Evolutionary conservation across 2,329 filamentous ascomycete genomes (phyloP), one percentile per base, ranked within the genome.

Genomic region (Didymella pomorum): DNA sequence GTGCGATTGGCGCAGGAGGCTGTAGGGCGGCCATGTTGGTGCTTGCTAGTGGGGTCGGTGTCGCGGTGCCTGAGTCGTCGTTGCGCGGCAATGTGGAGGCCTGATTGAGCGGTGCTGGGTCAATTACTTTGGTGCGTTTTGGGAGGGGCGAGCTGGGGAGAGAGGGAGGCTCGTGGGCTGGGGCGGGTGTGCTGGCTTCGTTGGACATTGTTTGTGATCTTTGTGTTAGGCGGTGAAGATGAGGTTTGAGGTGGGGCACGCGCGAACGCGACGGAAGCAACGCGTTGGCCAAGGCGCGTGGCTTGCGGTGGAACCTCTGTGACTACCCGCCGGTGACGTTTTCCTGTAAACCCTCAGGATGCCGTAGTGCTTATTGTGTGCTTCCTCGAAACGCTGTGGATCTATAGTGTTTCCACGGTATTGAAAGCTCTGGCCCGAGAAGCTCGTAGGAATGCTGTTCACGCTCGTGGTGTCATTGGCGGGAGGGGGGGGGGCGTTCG

Each of bases 121-220:
- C 75, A 61, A 81, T 79, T 69, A 87, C 86, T 82, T 93, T 95
- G 71, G 90, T 85, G 73, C 92, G 87, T 82, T 96, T 96, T 46
- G 91, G 84, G 25, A 91, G 87, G 26, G 92, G 92, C 9, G 91
- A 93, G 56, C 84, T 84, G 39, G 89, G 88, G 23, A 87, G 83
- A 51, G 86, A 86, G 45, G 87, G 86, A 1, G 73, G 73, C 43
- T 74, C 71, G 70, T 77, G 74, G 56, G 55, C 43, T n/a, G 66
- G 65, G 9, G 68, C 57, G 25, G 74, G 73, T 7, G 72, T 74
- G 52, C 63, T 56, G 56, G 66, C 51, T 52, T 56, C 53, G 55
- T 62, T 41, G 21, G 67, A 62, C 64, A 69, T 72, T 56, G 61
- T 60, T 42, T 33, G 33, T 11, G 54, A 46, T 45, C 29, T 45